Percentiles rank a stretch among this genome's conserved stretches.
phyloP scores from a whole-genome alignment of 2,329 filamentous ascomycete species.

The Mollisiaceae sp. region DNA sequence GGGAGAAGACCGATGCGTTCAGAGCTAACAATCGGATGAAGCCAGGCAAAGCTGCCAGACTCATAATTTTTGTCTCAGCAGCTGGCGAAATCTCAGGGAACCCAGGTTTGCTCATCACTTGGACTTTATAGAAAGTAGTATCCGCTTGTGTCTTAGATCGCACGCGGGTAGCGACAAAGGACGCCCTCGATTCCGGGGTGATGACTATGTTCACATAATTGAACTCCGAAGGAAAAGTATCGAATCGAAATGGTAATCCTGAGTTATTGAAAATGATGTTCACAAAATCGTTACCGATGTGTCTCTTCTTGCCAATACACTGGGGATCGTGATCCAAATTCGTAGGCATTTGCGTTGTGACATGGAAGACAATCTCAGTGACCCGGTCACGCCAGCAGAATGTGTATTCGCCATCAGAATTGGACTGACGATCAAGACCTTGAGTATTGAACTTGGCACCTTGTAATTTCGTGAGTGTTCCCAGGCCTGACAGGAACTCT shows the following conservation, averaged over 20 bases:
- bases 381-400: slow-evolving; percentile 95
- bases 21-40: slow-evolving; percentile 89
- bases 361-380: slow-evolving; percentile 93
- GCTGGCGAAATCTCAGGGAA: slow-evolving; percentile 93
- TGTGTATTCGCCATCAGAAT: slow-evolving; percentile 84
- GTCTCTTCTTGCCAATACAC: slow-evolving; percentile 85
- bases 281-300: slow-evolving; percentile 97
- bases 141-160: slow-evolving; percentile 45
- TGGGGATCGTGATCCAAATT: slow-evolving; percentile 76
- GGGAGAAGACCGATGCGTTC: slow-evolving; percentile 91
- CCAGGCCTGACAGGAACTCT: slow-evolving; percentile 81
- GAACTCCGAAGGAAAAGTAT: slow-evolving; percentile 93
- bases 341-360: slow-evolving; percentile 97
- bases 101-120: slow-evolving; percentile 84
- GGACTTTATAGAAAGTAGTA: slow-evolving; percentile 79
- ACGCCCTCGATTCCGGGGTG: slow-evolving; percentile 80
- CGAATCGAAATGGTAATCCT: slow-evolving; percentile 83
- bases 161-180: slow-evolving; percentile 70
- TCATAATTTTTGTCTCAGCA: slow-evolving; percentile 87
- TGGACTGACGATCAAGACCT: slow-evolving; percentile 78
- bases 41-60: slow-evolving; percentile 77
- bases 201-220: slow-evolving; percentile 98
- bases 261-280: slow-evolving; percentile 99
- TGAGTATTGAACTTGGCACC: slow-evolving; percentile 91
- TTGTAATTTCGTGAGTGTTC: slow-evolving; percentile 79